Evolutionary conservation across 306 rosid genomes (phyloP).

Genomic region (Cucurbita maxima): DNA sequence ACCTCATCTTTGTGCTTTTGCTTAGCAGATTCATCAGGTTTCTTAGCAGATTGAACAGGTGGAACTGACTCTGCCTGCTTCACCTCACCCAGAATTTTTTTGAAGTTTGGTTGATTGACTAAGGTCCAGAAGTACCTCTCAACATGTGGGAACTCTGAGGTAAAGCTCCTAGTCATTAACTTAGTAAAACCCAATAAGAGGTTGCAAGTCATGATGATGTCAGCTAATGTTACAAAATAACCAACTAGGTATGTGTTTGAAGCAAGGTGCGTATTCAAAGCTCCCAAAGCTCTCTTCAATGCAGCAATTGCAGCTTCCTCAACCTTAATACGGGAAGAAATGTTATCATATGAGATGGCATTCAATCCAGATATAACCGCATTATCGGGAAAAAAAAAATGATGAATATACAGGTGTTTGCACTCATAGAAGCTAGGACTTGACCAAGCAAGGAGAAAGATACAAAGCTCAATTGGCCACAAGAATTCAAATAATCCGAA

Average conservation of each 20-base stretch:
- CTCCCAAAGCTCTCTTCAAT: constrained; percentile 36
- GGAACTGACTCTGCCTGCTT: constrained; percentile 44
- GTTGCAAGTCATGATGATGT: constrained; percentile 37
- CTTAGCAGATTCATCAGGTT: constrained; percentile 31
- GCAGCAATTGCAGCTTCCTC: constrained; percentile 59
- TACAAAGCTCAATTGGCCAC: too few relatives aligned
- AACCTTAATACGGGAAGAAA: constrained; percentile 23
- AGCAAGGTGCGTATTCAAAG: constrained; percentile 60
- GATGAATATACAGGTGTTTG: neutral
- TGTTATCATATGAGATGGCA: neutral
- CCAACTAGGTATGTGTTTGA: constrained; percentile 70
- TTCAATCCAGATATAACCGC: neutral
- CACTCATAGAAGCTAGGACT: neutral
- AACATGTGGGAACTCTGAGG: constrained; percentile 75
- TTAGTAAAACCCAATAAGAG: constrained; percentile 25
- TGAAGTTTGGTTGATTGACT: constrained; percentile 74
- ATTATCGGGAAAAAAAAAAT: neutral
- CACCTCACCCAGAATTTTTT: constrained; percentile 50
- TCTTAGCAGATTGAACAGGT: constrained; percentile 44
- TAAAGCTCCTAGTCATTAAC: constrained; percentile 48
- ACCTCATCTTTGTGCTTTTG: constrained; percentile 29
- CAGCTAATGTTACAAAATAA: constrained; percentile 63
- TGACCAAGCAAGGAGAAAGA: neutral
- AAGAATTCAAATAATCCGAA: neutral
- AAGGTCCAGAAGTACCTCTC: constrained; percentile 91